Evolutionary conservation across 2,329 filamentous ascomycete genomes (phyloP).

Genomic region (Fusarium veterinarium): DNA sequence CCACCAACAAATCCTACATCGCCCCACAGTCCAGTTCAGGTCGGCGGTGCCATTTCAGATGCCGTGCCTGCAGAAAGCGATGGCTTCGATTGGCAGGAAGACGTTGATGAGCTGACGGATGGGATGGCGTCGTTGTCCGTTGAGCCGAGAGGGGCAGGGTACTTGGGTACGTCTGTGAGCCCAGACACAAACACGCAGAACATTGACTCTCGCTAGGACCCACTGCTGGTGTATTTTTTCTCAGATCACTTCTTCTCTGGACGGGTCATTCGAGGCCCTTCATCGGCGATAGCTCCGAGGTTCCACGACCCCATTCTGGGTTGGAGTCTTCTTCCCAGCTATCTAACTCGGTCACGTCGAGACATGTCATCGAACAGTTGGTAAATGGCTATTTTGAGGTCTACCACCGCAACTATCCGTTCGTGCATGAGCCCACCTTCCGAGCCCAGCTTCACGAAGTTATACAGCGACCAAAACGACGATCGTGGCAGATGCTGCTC

Average conservation of each 20-base stretch:
- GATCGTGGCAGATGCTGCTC: not conserved
- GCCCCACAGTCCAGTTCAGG: not conserved
- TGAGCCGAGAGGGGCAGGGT: not conserved
- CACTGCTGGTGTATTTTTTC: not conserved
- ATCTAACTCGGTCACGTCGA: not conserved
- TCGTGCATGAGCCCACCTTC: not conserved
- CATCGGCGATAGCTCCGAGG: not conserved
- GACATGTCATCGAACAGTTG: not conserved
- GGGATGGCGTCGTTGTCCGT: not conserved
- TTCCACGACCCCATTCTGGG: not conserved
- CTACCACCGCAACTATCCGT: not conserved
- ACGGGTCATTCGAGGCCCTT: not conserved
- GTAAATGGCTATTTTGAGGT: not conserved
- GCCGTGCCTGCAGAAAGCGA: not conserved
- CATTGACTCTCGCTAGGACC: not conserved
- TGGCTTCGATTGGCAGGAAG: not conserved
- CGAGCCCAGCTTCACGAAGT: not conserved
- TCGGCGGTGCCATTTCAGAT: not conserved
- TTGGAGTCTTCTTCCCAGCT: not conserved
- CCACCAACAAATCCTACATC: not conserved
- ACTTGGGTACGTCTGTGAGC: not conserved
- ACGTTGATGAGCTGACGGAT: not conserved
- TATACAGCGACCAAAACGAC: not conserved
- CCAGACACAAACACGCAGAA: not conserved
- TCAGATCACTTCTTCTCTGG: not conserved